phyloP scores from a whole-genome alignment of 2,329 filamentous ascomycete species.

The Albifimbria verrucaria region DNA sequence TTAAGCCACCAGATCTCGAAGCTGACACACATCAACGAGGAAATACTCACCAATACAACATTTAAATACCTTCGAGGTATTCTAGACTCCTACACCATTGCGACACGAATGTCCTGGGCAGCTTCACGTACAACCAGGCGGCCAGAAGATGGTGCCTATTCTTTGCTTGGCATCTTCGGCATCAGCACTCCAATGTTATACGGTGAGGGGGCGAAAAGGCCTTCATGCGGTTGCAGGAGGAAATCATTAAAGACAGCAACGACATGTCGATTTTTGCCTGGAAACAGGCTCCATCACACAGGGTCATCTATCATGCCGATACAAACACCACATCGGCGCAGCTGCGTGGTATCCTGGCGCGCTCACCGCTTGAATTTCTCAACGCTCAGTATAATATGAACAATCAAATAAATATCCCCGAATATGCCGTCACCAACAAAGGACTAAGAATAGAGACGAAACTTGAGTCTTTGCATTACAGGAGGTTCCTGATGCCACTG shows the following conservation, averaged over 20 bases:
- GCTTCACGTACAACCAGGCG: background rate
- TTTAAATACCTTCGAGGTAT: background rate
- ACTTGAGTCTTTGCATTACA: background rate
- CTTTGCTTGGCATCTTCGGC: background rate
- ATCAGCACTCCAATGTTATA: slow-evolving; percentile 8
- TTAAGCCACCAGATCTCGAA: background rate
- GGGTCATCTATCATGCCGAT: background rate
- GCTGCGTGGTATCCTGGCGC: background rate
- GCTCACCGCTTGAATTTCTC: background rate
- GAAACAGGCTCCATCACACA: background rate
- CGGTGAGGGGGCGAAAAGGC: slow-evolving; percentile 19
- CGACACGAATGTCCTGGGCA: slow-evolving; percentile 1
- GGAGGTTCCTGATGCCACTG: background rate
- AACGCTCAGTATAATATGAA: background rate
- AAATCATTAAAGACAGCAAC: slow-evolving; percentile 12
- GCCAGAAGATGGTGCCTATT: slow-evolving; percentile 1
- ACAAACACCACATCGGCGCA: background rate
- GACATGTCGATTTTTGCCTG: slow-evolving; percentile 15
- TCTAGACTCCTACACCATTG: background rate
- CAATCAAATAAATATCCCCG: background rate
- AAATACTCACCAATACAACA: background rate
- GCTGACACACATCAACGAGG: background rate
- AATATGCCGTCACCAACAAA: slow-evolving; percentile 1
- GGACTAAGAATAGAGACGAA: background rate
- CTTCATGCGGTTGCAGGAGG: slow-evolving; percentile 20